phyloP scores from a whole-genome alignment of 2,329 filamentous ascomycete species.

The Talaromyces sp. region DNA sequence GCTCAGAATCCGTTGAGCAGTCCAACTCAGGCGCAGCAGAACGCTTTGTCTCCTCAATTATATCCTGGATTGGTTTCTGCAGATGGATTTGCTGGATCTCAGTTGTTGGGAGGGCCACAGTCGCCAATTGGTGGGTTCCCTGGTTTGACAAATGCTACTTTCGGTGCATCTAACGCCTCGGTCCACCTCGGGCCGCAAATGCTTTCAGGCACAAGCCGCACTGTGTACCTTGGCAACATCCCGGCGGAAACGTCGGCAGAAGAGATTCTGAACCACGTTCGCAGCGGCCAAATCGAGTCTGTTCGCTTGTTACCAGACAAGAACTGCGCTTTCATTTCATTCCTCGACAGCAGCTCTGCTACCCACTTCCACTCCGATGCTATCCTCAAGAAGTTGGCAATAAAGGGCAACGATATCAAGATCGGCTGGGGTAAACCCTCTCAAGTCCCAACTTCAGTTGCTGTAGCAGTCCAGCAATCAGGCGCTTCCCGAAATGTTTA shows the following conservation, averaged over 20 bases:
- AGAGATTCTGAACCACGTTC: slow-evolving; percentile 91
- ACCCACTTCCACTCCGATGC: slow-evolving; percentile 99
- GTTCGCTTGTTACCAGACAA: slow-evolving; percentile 94
- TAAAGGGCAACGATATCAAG: slow-evolving; percentile 98
- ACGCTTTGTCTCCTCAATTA: slow-evolving; percentile 67
- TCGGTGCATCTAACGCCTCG: slow-evolving; percentile 64
- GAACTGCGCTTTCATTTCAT: slow-evolving; percentile 99
- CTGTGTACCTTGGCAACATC: slow-evolving; percentile 96
- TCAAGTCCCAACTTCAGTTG: slow-evolving; percentile 93
- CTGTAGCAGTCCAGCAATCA: slow-evolving; percentile 95
- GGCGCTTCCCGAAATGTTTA: slow-evolving; percentile 97
- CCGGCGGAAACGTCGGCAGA: slow-evolving; percentile 96
- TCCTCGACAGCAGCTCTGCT: slow-evolving; percentile 93
- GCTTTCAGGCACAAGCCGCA: slow-evolving; percentile 86
- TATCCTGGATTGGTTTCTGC: slow-evolving; percentile 85
- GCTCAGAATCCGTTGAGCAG: slow-evolving; percentile 61
- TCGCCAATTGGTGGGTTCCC: slow-evolving; percentile 76
- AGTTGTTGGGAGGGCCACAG: slow-evolving; percentile 75
- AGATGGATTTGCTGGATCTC: slow-evolving; percentile 72
- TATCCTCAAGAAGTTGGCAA: slow-evolving; percentile 98
- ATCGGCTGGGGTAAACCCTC: slow-evolving; percentile 99
- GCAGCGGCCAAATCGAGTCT: slow-evolving; percentile 98
- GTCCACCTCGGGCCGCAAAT: slow-evolving; percentile 73
- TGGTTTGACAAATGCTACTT: slow-evolving; percentile 55
- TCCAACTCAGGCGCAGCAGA: slow-evolving; percentile 65